Conservation (phyloP, 768 basidiomycete species). For the Lactarius tabidus region DNA sequence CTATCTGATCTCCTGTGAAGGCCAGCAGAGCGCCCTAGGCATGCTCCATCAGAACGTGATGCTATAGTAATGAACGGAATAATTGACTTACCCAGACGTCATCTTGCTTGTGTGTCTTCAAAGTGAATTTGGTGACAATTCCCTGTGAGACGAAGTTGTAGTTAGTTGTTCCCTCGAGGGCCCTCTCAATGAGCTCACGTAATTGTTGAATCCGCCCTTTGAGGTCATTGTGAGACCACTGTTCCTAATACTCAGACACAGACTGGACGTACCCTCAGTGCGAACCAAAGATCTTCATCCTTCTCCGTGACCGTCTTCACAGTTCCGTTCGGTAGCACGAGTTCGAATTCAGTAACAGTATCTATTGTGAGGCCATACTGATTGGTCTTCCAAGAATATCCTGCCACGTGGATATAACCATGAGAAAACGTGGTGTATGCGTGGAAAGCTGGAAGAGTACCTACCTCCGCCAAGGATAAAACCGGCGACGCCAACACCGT, state of each 20-base stretch:
- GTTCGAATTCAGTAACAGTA: slow-evolving; percentile 20
- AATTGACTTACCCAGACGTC: slow-evolving; percentile 2
- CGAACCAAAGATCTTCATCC: no score
- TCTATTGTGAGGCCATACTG: slow-evolving; percentile 25
- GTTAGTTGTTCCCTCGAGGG: not conserved
- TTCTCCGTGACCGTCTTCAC: not conserved
- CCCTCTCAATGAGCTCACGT: not conserved
- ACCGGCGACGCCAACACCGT: not conserved
- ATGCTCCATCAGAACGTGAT: not conserved
- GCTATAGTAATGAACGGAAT: not conserved
- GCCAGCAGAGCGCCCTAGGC: not conserved
- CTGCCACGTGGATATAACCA: not conserved
- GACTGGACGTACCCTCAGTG: not conserved
- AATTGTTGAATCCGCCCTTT: slow-evolving; percentile 10
- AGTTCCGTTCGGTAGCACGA: slow-evolving; percentile 23
- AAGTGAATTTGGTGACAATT: slow-evolving; percentile 7
- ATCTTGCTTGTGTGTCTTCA: not conserved
- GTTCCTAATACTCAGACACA: no score
- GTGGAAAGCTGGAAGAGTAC: not conserved
- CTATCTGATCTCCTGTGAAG: not conserved
- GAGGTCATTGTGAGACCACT: not conserved
- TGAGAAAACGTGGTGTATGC: not conserved
- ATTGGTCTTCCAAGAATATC: slow-evolving; percentile 22
- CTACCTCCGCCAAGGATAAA: slow-evolving; percentile 1
- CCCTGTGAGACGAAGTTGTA: not conserved